These are phyloP conservation scores for Chytridiales sp. DNA, from an alignment of 371 early-diverging fungal genomes.

Conservation along the genomic window DNA sequence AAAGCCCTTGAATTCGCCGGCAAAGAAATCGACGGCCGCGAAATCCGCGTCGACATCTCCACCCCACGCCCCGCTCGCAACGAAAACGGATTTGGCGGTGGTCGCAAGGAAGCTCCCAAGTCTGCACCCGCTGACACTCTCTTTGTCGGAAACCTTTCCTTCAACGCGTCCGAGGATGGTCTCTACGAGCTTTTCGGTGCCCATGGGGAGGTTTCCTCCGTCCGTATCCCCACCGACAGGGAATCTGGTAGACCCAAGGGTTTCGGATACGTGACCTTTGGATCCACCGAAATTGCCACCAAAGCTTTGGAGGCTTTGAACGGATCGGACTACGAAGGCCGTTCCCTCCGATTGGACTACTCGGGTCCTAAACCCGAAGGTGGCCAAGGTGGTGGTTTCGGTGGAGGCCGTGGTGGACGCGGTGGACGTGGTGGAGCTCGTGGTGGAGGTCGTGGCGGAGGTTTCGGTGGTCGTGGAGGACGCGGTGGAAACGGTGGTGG, in stretches of 20 bases:
- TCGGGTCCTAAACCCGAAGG: conserved; percentile 41
- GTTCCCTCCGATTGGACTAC: conserved; percentile 62
- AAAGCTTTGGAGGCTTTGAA: conserved; percentile 65
- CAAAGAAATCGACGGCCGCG: conserved; percentile 66
- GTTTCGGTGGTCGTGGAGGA: conserved; percentile 35
- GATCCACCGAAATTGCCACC: conserved; percentile 53
- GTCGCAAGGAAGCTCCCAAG: conserved; percentile 25
- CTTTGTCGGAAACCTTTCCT: conserved; percentile 80
- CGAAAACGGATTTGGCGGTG: conserved; percentile 14
- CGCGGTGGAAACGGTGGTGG: conserved; percentile 31
- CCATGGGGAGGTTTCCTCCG: conserved; percentile 41
- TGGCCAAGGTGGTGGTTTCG: conserved; percentile 39
- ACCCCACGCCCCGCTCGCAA: conserved; percentile 25
- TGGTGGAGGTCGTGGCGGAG: conserved; percentile 40
- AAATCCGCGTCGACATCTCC: conserved; percentile 53
- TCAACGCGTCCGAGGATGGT: conserved; percentile 61
- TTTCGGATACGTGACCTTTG: conserved; percentile 72
- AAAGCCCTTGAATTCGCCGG: conserved; percentile 66
- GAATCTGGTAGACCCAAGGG: conserved; percentile 49
- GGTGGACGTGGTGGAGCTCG: conserved; percentile 12
- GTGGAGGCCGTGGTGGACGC: conserved; percentile 36
- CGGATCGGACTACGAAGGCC: conserved; percentile 66
- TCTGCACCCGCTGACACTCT: conserved; percentile 68
- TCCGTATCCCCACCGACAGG: conserved; percentile 49
- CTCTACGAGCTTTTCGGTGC: conserved; percentile 50